These are phyloP conservation scores for Russula emetica DNA, from an alignment of 768 basidiomycete species.

Conservation along the genomic window DNA sequence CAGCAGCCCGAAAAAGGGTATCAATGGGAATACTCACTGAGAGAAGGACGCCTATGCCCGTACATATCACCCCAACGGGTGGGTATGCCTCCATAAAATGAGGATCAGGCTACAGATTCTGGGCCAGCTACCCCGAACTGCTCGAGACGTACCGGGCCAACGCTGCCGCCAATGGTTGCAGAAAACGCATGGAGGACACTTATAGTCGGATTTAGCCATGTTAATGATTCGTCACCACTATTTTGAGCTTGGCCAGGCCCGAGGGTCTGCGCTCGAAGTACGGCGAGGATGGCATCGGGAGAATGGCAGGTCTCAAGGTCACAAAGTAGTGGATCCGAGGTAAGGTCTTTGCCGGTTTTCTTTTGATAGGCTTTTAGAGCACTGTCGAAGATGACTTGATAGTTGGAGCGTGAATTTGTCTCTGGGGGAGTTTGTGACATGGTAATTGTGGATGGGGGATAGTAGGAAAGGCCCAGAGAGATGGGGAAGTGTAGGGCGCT, in stretches of 20 bases:
- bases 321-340: not conserved
- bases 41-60: slow-evolving; percentile 2
- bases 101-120: not conserved
- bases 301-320: not conserved
- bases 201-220: not conserved
- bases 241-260: not conserved
- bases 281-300: not conserved
- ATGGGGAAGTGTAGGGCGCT: no score
- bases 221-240: not conserved
- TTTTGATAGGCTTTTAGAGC: not conserved
- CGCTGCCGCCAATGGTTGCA: not conserved
- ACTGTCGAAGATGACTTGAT: not conserved
- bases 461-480: no score
- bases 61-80: not conserved
- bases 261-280: not conserved
- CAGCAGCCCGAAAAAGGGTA: not conserved
- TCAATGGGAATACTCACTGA: not conserved
- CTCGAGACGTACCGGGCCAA: not conserved
- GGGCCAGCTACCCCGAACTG: no score
- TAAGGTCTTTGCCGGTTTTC: slow-evolving; percentile 1
- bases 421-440: not conserved
- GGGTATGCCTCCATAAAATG: not conserved
- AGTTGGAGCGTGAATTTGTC: not conserved
- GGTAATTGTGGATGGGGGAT: no score
- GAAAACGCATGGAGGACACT: not conserved